Evolutionary conservation across 2,329 filamentous ascomycete species (phyloP).

Genomic region (Pseudogymnoascus sp.): DNA sequence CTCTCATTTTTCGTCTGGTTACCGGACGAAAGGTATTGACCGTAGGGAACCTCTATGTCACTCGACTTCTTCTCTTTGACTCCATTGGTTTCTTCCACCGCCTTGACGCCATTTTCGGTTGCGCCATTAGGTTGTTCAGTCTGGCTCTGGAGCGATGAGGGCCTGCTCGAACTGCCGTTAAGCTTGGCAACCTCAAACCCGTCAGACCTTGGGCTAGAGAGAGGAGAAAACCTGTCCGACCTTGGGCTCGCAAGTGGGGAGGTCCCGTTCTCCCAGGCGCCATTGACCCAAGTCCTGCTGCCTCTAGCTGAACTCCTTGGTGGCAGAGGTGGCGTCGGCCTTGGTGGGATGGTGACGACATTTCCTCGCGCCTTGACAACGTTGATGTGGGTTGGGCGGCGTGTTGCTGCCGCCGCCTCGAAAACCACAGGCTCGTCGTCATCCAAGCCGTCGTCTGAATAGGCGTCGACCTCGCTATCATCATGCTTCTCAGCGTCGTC

Average conservation of each 20-base stretch:
- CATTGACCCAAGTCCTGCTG: constrained; percentile 16
- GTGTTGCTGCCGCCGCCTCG: constrained; percentile 53
- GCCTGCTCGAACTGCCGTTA: not conserved
- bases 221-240: constrained; percentile 10
- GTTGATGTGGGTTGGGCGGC: constrained; percentile 35
- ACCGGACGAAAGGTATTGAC: not conserved
- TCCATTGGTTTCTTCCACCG: not conserved
- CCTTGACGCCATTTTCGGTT: not conserved
- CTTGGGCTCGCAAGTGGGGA: constrained; percentile 1
- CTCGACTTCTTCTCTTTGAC: not conserved
- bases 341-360: constrained; percentile 77
- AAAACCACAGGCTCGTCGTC: constrained; percentile 60
- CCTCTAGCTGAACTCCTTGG: constrained; percentile 58
- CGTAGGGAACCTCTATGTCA: not conserved
- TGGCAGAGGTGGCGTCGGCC: constrained; percentile 66
- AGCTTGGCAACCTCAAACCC: constrained; percentile 6
- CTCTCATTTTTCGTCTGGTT: not conserved
- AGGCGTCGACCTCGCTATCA: constrained; percentile 42
- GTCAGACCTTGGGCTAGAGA: constrained; percentile 2
- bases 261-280: constrained; percentile 21
- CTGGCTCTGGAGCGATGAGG: not conserved
- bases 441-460: constrained; percentile 42
- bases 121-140: not conserved
- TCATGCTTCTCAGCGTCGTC: constrained; percentile 37
- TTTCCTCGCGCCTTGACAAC: constrained; percentile 55